Evolutionary conservation across 805 yeast species (phyloP), one percentile per base, ranked within the genome.

Genomic region (Metschnikowia matae): DNA sequence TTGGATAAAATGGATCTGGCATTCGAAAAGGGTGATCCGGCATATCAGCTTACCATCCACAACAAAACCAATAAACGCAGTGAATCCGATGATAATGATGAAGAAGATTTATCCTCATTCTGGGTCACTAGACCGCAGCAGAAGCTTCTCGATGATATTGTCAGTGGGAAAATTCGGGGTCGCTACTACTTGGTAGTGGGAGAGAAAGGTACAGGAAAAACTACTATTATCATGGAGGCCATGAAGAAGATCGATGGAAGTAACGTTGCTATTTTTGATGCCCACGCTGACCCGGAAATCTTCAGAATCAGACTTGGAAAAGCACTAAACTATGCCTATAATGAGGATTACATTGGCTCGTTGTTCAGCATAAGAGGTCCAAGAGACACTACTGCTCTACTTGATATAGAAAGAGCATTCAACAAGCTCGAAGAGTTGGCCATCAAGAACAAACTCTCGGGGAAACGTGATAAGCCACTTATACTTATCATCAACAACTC

Each of bases 121-220:
- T 85, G 94, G 92, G 86, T 87, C 1, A 80, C 77, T 44, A 72
- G 96, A 37, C 82, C 82, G 0, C 87, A 87, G 57, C 95, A 87
- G 58, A 59, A 70, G 23, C 61, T 82, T 7, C 62, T 87, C 32
- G 88, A 88, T 65, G 81, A 79, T 35, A 81, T 87, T 29, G 74
- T 88, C 3, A 62, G 76, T 7, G 96, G 96, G 1, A 66, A 75
- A n/a, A 68, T 79, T 1, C 67, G 66, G 5, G 95, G 96, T 0
- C 65, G 92, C 15, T 88, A 87, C 66, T 84, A 81, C 60, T 68
- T 88, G 44, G 62, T 88, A 10, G 78, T 88, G 38, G 96, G 96
- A 31, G 96, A 87, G 63, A 87, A 88, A 62, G 96, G 96, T 1
- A 87, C 94, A 0, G 96, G 96, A 2, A 87, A 87, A 62, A 83